Evolutionary conservation across 2,329 filamentous ascomycete species (phyloP).

Genomic region (Diaporthe sp.): DNA sequence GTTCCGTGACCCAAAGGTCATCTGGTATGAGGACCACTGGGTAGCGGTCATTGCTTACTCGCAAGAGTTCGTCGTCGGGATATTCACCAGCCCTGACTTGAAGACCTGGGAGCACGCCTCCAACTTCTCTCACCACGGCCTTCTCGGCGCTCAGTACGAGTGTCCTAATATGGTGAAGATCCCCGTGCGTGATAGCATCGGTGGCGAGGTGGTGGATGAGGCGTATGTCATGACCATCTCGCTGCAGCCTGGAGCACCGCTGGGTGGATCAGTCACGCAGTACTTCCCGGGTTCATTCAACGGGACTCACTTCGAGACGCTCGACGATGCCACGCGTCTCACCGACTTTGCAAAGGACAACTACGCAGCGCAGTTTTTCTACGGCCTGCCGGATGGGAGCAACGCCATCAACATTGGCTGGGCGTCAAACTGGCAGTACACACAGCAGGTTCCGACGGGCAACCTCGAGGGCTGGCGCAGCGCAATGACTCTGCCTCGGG

Average conservation of each 20-base stretch:
- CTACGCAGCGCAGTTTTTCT: constrained; percentile 71
- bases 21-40: constrained; percentile 70
- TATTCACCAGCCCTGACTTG: constrained; percentile 72
- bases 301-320: constrained; percentile 70
- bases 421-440: constrained; percentile 73
- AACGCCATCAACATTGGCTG: constrained; percentile 65
- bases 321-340: constrained; percentile 57
- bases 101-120: constrained; percentile 69
- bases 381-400: constrained; percentile 54
- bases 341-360: constrained; percentile 66
- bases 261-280: constrained; percentile 67
- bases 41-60: constrained; percentile 69
- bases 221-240: constrained; percentile 63
- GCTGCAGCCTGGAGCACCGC: constrained; percentile 69
- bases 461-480: constrained; percentile 65
- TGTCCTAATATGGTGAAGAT: constrained; percentile 74
- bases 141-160: constrained; percentile 71
- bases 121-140: constrained; percentile 68
- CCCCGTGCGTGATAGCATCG: constrained; percentile 54
- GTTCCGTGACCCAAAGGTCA: constrained; percentile 77
- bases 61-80: constrained; percentile 68
- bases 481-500: constrained; percentile 65
- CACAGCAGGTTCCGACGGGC: constrained; percentile 66
- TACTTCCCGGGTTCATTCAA: constrained; percentile 74
- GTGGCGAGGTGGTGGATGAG: constrained; percentile 50